These are phyloP conservation scores for Phlebiopsis flavidoalba DNA, from an alignment of 768 basidiomycete genomes.

Conservation along the genomic window DNA sequence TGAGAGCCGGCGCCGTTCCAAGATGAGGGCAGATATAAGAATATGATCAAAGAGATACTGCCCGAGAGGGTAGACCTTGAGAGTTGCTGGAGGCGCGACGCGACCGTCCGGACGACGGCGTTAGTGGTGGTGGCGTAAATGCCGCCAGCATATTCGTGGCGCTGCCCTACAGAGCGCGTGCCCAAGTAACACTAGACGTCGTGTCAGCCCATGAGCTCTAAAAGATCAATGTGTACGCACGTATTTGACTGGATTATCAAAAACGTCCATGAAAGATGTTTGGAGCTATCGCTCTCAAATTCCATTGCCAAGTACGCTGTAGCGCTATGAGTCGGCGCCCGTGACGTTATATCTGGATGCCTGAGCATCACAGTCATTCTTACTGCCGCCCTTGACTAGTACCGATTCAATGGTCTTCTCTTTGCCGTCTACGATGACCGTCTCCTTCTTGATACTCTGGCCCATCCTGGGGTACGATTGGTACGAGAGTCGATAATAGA, in stretches of 20 bases:
- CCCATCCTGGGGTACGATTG: slow-evolving; percentile 16
- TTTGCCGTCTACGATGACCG: slow-evolving; percentile 14
- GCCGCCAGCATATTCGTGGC: slow-evolving; percentile 13
- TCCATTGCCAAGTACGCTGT: slow-evolving; percentile 21
- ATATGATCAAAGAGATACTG: slow-evolving; percentile 29
- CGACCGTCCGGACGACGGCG: slow-evolving; percentile 7
- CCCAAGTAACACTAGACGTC: slow-evolving; percentile 15
- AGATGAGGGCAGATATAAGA: slow-evolving; percentile 27
- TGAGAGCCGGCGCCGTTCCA: slow-evolving; percentile 29
- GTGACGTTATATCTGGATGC: background rate
- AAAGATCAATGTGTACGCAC: slow-evolving; percentile 1
- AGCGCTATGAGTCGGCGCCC: background rate
- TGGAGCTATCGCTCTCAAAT: slow-evolving; percentile 13
- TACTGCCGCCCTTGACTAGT: slow-evolving; percentile 12
- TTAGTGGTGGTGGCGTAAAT: slow-evolving; percentile 13
- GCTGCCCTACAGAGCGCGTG: slow-evolving; percentile 3
- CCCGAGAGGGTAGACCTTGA: slow-evolving; percentile 24
- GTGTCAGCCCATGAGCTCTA: background rate
- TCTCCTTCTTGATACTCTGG: slow-evolving; percentile 14
- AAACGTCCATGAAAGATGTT: slow-evolving; percentile 16
- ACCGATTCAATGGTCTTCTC: slow-evolving; percentile 17
- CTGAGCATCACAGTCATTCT: slow-evolving; percentile 11
- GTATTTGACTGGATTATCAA: slow-evolving; percentile 18
- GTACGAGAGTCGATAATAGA: background rate
- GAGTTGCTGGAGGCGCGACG: slow-evolving; percentile 13